Conservation (phyloP, 2,329 filamentous ascomycete genomes). For the Hortaea sp. region DNA sequence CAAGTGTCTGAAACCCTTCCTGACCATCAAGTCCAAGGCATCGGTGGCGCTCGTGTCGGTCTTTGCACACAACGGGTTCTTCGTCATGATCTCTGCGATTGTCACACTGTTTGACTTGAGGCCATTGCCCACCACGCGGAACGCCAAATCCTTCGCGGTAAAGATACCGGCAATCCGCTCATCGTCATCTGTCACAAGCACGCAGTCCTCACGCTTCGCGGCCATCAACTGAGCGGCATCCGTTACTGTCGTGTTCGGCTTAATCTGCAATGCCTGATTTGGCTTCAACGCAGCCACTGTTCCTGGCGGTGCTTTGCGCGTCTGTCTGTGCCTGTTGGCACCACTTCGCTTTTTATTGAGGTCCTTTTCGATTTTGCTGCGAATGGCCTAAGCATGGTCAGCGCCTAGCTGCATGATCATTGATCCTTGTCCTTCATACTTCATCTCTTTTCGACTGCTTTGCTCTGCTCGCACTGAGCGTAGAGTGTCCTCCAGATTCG, state of each 20-base stretch:
- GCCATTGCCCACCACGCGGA: constrained; percentile 86
- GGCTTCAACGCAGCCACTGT: constrained; percentile 93
- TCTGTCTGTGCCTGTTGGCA: constrained; percentile 66
- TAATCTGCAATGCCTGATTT: constrained; percentile 93
- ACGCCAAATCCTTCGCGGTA: constrained; percentile 95
- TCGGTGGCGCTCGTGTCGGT: constrained; percentile 98
- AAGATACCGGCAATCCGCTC: constrained; percentile 98
- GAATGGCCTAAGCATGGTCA: constrained; percentile 63
- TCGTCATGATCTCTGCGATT: constrained; percentile 98
- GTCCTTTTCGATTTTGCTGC: constrained; percentile 91
- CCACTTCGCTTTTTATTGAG: constrained; percentile 94
- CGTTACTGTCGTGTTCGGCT: constrained; percentile 83
- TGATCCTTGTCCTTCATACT: constrained; percentile 44
- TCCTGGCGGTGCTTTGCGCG: constrained; percentile 87
- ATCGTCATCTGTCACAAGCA: constrained; percentile 94
- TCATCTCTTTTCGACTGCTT: constrained; percentile 98
- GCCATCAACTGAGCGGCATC: constrained; percentile 98
- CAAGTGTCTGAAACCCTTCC: constrained; percentile 93
- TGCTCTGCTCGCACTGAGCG: constrained; percentile 84
- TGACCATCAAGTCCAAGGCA: constrained; percentile 93
- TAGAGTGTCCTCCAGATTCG: constrained; percentile 48
- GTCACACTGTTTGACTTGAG: constrained; percentile 82
- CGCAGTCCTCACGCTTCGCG: constrained; percentile 95
- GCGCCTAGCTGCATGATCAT: neutral
- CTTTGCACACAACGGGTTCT: constrained; percentile 93